phyloP scores from a whole-genome alignment of 108 stramenopile genomes.

The Cyclotella baltica region DNA sequence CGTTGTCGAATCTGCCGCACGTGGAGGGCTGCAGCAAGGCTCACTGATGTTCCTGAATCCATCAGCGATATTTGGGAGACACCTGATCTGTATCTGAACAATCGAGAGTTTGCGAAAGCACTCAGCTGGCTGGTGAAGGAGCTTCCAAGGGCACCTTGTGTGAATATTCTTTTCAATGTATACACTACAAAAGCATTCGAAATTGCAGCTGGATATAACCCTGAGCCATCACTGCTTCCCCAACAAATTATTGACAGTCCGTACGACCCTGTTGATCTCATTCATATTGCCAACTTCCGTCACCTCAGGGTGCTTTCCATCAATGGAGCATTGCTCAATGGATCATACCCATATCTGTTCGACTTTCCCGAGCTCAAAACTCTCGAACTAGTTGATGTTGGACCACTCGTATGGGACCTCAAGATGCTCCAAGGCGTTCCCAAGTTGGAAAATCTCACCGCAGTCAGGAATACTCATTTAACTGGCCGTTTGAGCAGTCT shows the following conservation, averaged over 20 bases:
- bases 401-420: background rate
- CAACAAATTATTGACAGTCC: background rate
- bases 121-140: background rate
- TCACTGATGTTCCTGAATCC: conserved; percentile 3
- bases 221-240: background rate
- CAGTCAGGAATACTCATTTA: background rate
- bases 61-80: background rate
- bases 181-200: conserved; percentile 2
- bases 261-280: background rate
- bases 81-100: background rate
- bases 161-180: conserved; percentile 1
- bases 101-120: conserved; percentile 1
- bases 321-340: background rate
- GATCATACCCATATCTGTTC: background rate
- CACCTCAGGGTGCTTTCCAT: background rate
- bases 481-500: background rate
- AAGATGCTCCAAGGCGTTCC: background rate
- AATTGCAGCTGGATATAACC: background rate
- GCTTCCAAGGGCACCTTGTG: background rate
- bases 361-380: background rate
- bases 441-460: background rate
- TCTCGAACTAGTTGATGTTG: background rate
- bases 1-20: conserved; percentile 5
- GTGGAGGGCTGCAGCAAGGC: background rate
- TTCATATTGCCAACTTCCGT: background rate